Conservation (phyloP, 225 moss, liverwort and hornwort genomes). For the Marchantia paleacea region DNA sequence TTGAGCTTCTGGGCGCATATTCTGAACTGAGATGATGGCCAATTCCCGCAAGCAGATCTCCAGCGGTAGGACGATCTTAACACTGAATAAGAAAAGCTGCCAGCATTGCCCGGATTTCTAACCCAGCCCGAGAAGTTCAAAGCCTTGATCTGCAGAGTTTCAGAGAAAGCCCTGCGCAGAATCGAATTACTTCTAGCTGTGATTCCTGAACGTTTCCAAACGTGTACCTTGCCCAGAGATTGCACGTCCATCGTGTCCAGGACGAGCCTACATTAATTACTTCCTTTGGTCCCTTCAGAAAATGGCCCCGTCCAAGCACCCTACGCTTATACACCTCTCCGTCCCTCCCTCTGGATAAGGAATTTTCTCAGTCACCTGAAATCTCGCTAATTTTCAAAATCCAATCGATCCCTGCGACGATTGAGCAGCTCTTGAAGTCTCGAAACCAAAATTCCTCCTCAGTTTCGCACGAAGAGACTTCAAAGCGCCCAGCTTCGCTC, state of each 20-base stretch:
- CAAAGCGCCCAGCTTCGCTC: too few relatives aligned
- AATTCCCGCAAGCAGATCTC: constrained; percentile 2
- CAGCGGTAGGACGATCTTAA: neutral
- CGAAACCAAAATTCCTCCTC: too few relatives aligned
- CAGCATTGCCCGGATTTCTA: neutral
- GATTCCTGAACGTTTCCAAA: neutral
- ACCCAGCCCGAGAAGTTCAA: constrained; percentile 10
- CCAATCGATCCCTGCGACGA: too few relatives aligned
- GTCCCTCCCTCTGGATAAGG: neutral
- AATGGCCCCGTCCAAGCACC: neutral
- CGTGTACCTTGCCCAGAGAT: neutral
- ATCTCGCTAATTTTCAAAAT: too few relatives aligned
- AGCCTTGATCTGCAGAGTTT: constrained; percentile 4
- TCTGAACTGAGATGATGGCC: neutral
- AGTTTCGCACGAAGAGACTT: too few relatives aligned
- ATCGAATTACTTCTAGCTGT: neutral
- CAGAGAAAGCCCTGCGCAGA: neutral
- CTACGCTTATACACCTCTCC: too few relatives aligned
- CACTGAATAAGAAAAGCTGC: neutral
- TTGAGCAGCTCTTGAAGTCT: too few relatives aligned
- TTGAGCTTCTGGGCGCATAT: neutral
- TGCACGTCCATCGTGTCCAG: constrained; percentile 7
- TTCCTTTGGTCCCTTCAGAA: neutral
- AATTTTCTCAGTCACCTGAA: neutral
- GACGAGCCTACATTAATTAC: constrained; percentile 5